These are phyloP conservation scores for Hansfordia pulvinata DNA, from an alignment of 2,329 filamentous ascomycete genomes.

Conservation along the genomic window DNA sequence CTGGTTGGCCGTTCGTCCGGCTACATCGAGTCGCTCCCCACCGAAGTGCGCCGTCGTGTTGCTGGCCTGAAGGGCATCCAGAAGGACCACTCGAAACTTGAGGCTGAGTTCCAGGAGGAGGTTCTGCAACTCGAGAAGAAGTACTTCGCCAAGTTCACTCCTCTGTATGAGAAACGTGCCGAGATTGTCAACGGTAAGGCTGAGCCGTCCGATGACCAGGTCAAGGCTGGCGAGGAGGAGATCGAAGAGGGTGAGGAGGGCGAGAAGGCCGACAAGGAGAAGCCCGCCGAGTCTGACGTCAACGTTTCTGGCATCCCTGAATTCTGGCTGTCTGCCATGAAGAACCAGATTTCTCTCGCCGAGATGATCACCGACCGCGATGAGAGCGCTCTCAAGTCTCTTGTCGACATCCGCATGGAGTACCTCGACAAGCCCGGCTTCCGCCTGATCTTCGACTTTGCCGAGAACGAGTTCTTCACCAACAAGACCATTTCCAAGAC, in stretches of 20 bases:
- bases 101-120: slow-evolving; percentile 97
- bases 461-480: slow-evolving; percentile 89
- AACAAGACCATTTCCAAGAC: slow-evolving; percentile 98
- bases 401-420: slow-evolving; percentile 95
- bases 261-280: slow-evolving; percentile 38
- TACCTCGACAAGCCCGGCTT: slow-evolving; percentile 97
- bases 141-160: slow-evolving; percentile 97
- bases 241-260: slow-evolving; percentile 56
- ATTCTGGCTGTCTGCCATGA: slow-evolving; percentile 99
- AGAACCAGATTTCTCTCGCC: slow-evolving; percentile 93
- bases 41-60: slow-evolving; percentile 81
- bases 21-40: slow-evolving; percentile 92
- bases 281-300: slow-evolving; percentile 33
- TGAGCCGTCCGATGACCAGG: slow-evolving; percentile 79
- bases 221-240: slow-evolving; percentile 73
- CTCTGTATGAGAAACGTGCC: slow-evolving; percentile 89
- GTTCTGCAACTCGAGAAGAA: slow-evolving; percentile 98
- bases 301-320: slow-evolving; percentile 77
- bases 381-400: slow-evolving; percentile 79
- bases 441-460: slow-evolving; percentile 95
- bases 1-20: slow-evolving; percentile 92
- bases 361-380: slow-evolving; percentile 99
- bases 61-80: slow-evolving; percentile 94
- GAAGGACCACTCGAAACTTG: slow-evolving; percentile 96
- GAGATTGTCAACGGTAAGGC: slow-evolving; percentile 77